Percentiles rank a stretch among this genome's conserved stretches.
Evolutionary conservation across 2,329 filamentous ascomycete genomes (phyloP).

Genomic region (Penicillium sp.): DNA sequence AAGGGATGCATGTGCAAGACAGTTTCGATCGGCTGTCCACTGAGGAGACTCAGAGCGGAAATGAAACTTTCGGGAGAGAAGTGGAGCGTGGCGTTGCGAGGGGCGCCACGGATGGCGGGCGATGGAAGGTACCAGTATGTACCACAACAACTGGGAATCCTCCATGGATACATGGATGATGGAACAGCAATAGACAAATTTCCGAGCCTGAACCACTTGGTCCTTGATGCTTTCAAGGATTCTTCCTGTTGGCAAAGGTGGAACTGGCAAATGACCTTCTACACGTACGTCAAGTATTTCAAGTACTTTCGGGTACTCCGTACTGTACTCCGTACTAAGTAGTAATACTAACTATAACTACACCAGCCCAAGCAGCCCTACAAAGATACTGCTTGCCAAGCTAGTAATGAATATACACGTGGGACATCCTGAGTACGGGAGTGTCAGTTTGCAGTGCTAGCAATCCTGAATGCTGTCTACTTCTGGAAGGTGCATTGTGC

Average conservation of each 20-base stretch:
- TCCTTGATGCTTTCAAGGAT: background rate
- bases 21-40: conserved; percentile 4
- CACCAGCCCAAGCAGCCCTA: background rate
- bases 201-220: background rate
- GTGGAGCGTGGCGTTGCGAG: conserved; percentile 1
- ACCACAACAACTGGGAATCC: background rate
- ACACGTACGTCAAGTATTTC: background rate
- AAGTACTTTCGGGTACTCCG: background rate
- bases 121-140: background rate
- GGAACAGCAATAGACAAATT: no score
- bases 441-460: background rate
- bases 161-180: no score
- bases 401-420: background rate
- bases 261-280: background rate
- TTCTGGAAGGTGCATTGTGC: background rate
- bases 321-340: background rate
- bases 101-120: background rate
- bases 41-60: background rate
- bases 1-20: conserved; percentile 8
- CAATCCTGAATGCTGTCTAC: background rate
- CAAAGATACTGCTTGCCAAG: background rate
- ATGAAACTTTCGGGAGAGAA: conserved; percentile 1
- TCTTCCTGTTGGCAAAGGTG: background rate
- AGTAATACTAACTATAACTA: background rate
- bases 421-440: background rate